These are phyloP conservation scores for Lachancea quebecensis DNA, from an alignment of 805 yeast species.

Conservation along the genomic window DNA sequence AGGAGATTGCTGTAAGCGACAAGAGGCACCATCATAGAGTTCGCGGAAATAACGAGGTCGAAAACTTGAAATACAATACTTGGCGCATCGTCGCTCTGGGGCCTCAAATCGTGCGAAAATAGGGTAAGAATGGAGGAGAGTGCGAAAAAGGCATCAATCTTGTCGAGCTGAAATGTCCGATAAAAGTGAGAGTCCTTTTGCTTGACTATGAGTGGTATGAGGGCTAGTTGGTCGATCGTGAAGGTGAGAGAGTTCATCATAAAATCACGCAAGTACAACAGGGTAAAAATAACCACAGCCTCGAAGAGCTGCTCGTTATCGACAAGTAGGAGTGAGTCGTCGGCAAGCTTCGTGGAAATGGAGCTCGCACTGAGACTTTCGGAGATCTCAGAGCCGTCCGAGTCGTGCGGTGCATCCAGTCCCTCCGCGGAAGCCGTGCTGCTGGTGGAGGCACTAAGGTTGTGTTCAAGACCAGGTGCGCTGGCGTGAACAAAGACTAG, in stretches of 20 bases:
- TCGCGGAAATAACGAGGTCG: slow-evolving; percentile 57
- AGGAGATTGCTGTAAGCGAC: slow-evolving; percentile 58
- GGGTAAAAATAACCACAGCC: slow-evolving; percentile 49
- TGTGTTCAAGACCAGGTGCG: slow-evolving; percentile 4
- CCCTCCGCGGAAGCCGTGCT: slow-evolving; percentile 8
- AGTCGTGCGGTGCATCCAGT: too few relatives aligned
- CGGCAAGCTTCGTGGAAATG: slow-evolving; percentile 13
- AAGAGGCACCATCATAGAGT: slow-evolving; percentile 47
- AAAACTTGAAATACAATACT: slow-evolving; percentile 52
- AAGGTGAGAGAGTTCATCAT: slow-evolving; percentile 67
- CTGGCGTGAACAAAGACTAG: slow-evolving; percentile 37
- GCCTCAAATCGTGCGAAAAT: slow-evolving; percentile 62
- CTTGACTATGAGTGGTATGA: slow-evolving; percentile 58
- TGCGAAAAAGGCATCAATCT: slow-evolving; percentile 58
- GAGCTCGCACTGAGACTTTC: slow-evolving; percentile 13
- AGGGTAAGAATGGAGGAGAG: slow-evolving; percentile 72
- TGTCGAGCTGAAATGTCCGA: slow-evolving; percentile 27
- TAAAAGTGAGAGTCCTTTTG: slow-evolving; percentile 41
- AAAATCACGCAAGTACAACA: slow-evolving; percentile 70
- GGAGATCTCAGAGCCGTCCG: slow-evolving; percentile 8
- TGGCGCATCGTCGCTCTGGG: slow-evolving; percentile 25
- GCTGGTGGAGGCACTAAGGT: slow-evolving; percentile 15
- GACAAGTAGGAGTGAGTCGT: slow-evolving; percentile 9
- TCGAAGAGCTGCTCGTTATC: slow-evolving; percentile 32
- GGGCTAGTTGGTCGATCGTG: slow-evolving; percentile 54